Percentiles rank a stretch among this genome's conserved stretches.
Evolutionary conservation across 805 yeast genomes (phyloP).

Genomic region (Danielia oregonensis): DNA sequence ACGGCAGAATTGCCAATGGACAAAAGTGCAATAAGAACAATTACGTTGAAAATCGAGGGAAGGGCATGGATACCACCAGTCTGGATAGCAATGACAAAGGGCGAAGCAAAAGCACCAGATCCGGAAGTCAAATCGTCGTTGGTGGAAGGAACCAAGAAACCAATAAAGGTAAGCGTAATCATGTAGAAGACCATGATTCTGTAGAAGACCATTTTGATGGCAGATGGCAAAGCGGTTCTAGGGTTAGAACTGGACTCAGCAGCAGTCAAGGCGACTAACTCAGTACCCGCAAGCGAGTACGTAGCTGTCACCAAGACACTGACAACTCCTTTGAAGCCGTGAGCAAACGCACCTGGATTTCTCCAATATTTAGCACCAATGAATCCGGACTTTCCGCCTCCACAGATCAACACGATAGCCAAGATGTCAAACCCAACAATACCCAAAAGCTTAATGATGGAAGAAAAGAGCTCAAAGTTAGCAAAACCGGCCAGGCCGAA

Average conservation of each 20-base stretch:
- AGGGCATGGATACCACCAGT: conserved; percentile 38
- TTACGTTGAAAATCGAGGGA: conserved; percentile 41
- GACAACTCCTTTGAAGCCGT: conserved; percentile 36
- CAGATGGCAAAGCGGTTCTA: conserved; percentile 35
- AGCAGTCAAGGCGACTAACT: conserved; percentile 38
- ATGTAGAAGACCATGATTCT: conserved; percentile 38
- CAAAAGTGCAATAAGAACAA: conserved; percentile 37
- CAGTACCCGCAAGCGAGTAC: conserved; percentile 42
- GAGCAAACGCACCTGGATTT: conserved; percentile 33
- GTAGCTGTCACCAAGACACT: conserved; percentile 39
- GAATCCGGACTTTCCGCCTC: conserved; percentile 36
- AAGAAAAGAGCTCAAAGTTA: conserved; percentile 33
- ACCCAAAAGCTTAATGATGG: conserved; percentile 34
- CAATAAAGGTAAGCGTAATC: conserved; percentile 37
- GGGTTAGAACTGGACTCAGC: conserved; percentile 36
- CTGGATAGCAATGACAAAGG: conserved; percentile 42
- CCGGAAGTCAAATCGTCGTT: conserved; percentile 22
- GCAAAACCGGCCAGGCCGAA: conserved; percentile 36
- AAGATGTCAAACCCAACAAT: conserved; percentile 40
- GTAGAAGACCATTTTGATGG: conserved; percentile 42
- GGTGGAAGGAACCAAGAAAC: conserved; percentile 36
- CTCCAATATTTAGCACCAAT: conserved; percentile 38
- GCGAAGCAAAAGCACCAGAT: conserved; percentile 35
- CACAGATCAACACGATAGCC: conserved; percentile 37
- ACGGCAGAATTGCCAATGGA: conserved; percentile 44